phyloP scores from a whole-genome alignment of 225 moss, liverwort and hornwort species.

The Marchantia paleacea region DNA sequence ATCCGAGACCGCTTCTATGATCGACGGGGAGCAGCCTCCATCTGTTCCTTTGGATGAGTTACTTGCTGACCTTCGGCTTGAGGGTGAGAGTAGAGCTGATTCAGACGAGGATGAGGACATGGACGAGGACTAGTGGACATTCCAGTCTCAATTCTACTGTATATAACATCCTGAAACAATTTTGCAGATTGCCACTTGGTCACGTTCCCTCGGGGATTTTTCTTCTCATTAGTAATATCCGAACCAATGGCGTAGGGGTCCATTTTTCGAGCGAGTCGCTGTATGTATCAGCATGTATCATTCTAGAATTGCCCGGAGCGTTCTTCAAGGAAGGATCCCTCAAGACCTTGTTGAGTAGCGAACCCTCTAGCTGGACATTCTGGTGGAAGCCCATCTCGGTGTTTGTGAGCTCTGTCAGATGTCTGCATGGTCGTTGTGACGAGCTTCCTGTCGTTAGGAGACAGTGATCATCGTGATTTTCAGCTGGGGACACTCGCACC shows the following conservation, averaged over 20 bases:
- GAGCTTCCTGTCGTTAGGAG: background rate
- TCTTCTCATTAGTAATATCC: background rate
- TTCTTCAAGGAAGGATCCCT: background rate
- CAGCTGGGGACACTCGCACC: too few species aligned
- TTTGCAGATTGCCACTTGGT: conserved; percentile 1
- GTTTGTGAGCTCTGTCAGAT: background rate
- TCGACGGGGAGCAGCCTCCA: conserved; percentile 79
- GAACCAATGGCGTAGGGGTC: background rate
- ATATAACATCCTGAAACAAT: background rate
- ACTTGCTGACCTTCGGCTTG: conserved; percentile 70
- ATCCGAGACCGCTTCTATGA: conserved; percentile 77
- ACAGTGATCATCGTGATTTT: background rate
- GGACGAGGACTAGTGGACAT: conserved; percentile 12
- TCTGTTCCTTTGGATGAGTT: conserved; percentile 90
- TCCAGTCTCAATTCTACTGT: background rate
- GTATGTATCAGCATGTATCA: background rate
- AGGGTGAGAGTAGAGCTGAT: conserved; percentile 48
- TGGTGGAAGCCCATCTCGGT: background rate
- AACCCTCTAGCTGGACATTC: background rate
- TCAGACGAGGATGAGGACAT: conserved; percentile 52
- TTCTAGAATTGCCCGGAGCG: background rate
- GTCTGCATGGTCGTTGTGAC: background rate
- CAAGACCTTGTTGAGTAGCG: background rate
- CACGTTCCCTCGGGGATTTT: background rate
- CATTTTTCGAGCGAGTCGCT: background rate